These are phyloP conservation scores for Flaveria bidentis DNA, from an alignment of 129 eudicot species.

Conservation along the genomic window DNA sequence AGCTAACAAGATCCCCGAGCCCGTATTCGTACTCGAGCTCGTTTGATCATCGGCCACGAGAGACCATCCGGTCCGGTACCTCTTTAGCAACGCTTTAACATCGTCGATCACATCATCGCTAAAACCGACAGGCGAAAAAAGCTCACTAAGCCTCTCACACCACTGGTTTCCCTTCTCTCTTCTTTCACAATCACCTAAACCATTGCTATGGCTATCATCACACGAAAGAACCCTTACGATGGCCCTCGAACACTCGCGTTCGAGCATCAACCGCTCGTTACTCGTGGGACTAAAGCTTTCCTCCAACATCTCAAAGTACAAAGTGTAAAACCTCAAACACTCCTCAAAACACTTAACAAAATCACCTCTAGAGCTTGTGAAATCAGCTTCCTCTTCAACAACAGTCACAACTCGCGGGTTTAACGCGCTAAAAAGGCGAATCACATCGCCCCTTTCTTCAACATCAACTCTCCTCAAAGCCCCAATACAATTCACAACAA, in stretches of 20 bases:
- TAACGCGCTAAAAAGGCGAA: slow-evolving; percentile 45
- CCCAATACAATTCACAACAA: slow-evolving; percentile 71
- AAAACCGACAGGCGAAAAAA: slow-evolving; percentile 41
- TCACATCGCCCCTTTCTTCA: slow-evolving; percentile 51
- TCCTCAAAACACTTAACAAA: slow-evolving; percentile 74
- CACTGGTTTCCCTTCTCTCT: slow-evolving; percentile 74
- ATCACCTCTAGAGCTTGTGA: slow-evolving; percentile 54
- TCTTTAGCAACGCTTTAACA: slow-evolving; percentile 72
- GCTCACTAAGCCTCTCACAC: slow-evolving; percentile 59
- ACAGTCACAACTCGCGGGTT: slow-evolving; percentile 71
- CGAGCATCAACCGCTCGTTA: slow-evolving; percentile 71
- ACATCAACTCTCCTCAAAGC: slow-evolving; percentile 55
- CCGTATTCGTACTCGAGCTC: slow-evolving; percentile 11
- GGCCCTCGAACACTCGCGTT: slow-evolving; percentile 64
- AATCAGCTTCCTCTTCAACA: slow-evolving; percentile 90
- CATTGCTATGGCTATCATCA: slow-evolving; percentile 41
- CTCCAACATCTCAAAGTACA: slow-evolving; percentile 84
- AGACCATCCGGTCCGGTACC: slow-evolving; percentile 75
- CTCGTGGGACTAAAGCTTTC: slow-evolving; percentile 73
- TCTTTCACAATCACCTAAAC: slow-evolving; percentile 57
- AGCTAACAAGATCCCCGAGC: slow-evolving; percentile 59
- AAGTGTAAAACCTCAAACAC: slow-evolving; percentile 69
- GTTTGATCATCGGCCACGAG: slow-evolving; percentile 38
- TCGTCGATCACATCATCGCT: slow-evolving; percentile 80
- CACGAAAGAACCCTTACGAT: slow-evolving; percentile 71